Evolutionary conservation across 768 basidiomycete species (phyloP).

Genomic region (Rossbeevera mucosa): DNA sequence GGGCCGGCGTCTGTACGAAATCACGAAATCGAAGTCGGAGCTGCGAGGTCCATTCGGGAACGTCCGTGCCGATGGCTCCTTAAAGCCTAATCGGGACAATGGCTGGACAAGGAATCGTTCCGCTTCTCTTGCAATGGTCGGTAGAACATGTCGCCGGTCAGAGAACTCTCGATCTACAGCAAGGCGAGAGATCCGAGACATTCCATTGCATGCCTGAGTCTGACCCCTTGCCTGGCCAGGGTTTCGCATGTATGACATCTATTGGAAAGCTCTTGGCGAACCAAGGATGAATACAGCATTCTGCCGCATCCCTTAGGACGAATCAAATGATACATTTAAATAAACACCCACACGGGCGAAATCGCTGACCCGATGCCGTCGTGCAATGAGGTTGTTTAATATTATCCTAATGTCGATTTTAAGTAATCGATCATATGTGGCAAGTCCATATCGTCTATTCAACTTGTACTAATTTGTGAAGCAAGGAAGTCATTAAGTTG

Average conservation of each 20-base stretch:
- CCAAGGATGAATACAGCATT: constrained; percentile 21
- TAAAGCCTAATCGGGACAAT: constrained; percentile 7
- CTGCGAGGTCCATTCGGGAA: constrained; percentile 22
- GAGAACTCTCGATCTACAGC: neutral
- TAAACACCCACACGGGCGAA: neutral
- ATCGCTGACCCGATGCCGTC: neutral
- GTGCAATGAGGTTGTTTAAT: constrained; percentile 12
- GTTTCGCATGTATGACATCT: neutral
- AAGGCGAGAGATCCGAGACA: neutral
- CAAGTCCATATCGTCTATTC: neutral
- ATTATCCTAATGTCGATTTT: neutral
- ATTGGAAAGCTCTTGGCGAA: neutral
- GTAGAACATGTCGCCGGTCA: constrained; percentile 5
- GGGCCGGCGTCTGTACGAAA: constrained; percentile 25
- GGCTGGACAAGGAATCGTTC: neutral
- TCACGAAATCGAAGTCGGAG: constrained; percentile 10
- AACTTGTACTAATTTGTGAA: neutral
- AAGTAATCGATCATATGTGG: neutral
- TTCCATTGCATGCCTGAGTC: neutral
- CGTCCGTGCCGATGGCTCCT: constrained; percentile 10
- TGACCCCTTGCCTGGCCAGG: neutral
- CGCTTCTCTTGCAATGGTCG: constrained; percentile 2
- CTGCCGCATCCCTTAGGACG: constrained; percentile 8
- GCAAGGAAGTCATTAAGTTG: neutral
- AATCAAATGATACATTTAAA: constrained; percentile 1